These are phyloP conservation scores for Daedalea quercina DNA, from an alignment of 768 basidiomycete genomes.

Conservation along the genomic window DNA sequence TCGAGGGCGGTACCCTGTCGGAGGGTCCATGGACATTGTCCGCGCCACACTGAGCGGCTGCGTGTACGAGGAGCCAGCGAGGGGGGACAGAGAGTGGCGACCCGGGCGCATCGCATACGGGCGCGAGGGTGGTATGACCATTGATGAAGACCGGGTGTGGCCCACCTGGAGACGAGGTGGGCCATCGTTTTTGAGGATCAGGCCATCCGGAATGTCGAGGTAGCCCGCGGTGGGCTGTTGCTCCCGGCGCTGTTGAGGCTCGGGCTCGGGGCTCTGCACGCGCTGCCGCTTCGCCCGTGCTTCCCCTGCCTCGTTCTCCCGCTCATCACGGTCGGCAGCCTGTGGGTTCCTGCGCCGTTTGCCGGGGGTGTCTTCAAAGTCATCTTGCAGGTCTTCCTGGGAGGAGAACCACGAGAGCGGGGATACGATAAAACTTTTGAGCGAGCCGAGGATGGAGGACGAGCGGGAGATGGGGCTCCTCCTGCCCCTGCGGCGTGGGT, in stretches of 20 bases:
- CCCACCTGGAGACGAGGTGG: constrained; percentile 6
- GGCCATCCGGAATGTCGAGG: constrained; percentile 23
- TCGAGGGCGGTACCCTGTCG: constrained; percentile 24
- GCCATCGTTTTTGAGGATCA: constrained; percentile 5
- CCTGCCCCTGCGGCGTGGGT: background rate
- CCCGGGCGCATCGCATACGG: background rate
- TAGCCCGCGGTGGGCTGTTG: constrained; percentile 15
- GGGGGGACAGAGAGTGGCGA: constrained; percentile 11
- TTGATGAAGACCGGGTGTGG: constrained; percentile 12
- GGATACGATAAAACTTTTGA: constrained; percentile 28
- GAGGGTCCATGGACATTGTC: constrained; percentile 72
- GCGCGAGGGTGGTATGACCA: constrained; percentile 9
- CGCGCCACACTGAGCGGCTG: constrained; percentile 29
- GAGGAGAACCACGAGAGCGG: constrained; percentile 26
- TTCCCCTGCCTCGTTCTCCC: constrained; percentile 13
- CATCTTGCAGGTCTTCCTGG: constrained; percentile 13
- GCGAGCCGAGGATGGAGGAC: constrained; percentile 24
- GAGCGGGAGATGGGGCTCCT: constrained; percentile 17
- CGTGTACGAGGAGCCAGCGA: constrained; percentile 5
- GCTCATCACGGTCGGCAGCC: constrained; percentile 13
- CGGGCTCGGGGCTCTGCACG: constrained; percentile 17
- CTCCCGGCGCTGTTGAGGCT: constrained; percentile 3
- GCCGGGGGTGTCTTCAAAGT: constrained; percentile 24
- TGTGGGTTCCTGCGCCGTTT: constrained; percentile 22
- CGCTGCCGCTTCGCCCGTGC: constrained; percentile 25